Percentiles rank a stretch among this genome's conserved stretches.
These are phyloP conservation scores for Microcyclosporella mali DNA, from an alignment of 2,329 filamentous ascomycete genomes.

Conservation along the genomic window DNA sequence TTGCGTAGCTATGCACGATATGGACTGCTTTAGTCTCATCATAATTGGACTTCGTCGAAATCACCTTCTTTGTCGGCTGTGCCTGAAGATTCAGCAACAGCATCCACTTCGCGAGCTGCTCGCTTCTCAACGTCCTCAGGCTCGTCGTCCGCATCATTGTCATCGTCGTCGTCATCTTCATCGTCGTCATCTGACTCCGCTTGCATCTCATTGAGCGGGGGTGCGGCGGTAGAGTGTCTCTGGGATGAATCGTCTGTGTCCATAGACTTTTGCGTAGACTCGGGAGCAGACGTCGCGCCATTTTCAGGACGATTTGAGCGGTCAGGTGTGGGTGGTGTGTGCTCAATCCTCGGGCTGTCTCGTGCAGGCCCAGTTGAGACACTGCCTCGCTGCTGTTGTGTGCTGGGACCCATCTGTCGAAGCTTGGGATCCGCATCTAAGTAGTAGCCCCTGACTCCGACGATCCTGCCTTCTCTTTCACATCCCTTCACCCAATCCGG, in stretches of 20 bases:
- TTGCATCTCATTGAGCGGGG: constrained; percentile 23
- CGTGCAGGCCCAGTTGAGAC: constrained; percentile 28
- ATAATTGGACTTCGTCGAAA: constrained; percentile 26
- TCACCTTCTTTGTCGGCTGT: constrained; percentile 23
- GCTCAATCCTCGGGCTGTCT: constrained; percentile 43
- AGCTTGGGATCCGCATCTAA: constrained; percentile 73
- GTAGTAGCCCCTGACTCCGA: constrained; percentile 93
- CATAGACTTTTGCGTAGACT: constrained; percentile 8
- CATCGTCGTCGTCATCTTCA: constrained; percentile 31
- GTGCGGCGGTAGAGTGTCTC: constrained; percentile 25
- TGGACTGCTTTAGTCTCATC: constrained; percentile 1
- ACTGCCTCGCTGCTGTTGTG: constrained; percentile 25
- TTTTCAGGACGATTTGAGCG: constrained; percentile 18
- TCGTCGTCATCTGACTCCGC: constrained; percentile 17
- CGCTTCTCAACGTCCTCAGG: constrained; percentile 21
- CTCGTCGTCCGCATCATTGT: constrained; percentile 18
- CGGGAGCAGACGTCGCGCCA: constrained; percentile 5
- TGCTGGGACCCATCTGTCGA: constrained; percentile 45
- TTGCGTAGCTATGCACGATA: background rate
- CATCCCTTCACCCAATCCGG: constrained; percentile 98
- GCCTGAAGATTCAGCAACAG: constrained; percentile 4
- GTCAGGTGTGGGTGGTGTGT: constrained; percentile 49
- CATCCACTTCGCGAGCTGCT: constrained; percentile 13
- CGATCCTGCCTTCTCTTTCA: constrained; percentile 83
- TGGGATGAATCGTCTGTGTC: constrained; percentile 9